phyloP scores from a whole-genome alignment of 2,329 filamentous ascomycete species.

The Pseudogymnoascus sp. region DNA sequence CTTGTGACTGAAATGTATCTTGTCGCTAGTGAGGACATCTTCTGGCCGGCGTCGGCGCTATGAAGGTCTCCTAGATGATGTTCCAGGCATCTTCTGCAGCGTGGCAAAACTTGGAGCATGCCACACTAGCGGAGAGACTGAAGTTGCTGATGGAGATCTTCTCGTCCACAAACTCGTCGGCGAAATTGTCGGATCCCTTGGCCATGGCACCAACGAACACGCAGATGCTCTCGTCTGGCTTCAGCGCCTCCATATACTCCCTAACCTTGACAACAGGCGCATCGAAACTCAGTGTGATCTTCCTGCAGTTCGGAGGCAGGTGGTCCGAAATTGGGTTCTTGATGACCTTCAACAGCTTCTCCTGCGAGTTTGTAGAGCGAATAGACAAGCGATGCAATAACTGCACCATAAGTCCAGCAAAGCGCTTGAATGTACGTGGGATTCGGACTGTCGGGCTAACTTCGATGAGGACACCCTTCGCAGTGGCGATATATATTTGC shows the following conservation, averaged over 20 bases:
- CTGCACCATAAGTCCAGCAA: slow-evolving; percentile 97
- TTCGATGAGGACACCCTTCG: slow-evolving; percentile 94
- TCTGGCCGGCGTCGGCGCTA: slow-evolving; percentile 5
- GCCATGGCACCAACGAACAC: slow-evolving; percentile 99
- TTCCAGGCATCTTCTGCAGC: slow-evolving; percentile 95
- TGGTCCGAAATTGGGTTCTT: slow-evolving; percentile 98
- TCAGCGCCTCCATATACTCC: slow-evolving; percentile 78
- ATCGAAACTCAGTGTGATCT: slow-evolving; percentile 94
- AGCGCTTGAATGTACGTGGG: slow-evolving; percentile 96
- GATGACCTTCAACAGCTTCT: slow-evolving; percentile 95
- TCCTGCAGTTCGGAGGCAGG: slow-evolving; percentile 91
- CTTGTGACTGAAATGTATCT: slow-evolving; percentile 1
- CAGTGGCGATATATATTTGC: slow-evolving; percentile 97
- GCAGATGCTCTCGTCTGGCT: slow-evolving; percentile 83
- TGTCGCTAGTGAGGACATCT: slow-evolving; percentile 7
- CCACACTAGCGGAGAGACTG: slow-evolving; percentile 92
- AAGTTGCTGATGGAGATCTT: slow-evolving; percentile 98
- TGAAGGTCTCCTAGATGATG: slow-evolving; percentile 57
- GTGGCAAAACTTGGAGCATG: slow-evolving; percentile 99
- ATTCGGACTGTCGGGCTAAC: slow-evolving; percentile 98
- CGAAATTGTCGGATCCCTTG: slow-evolving; percentile 92
- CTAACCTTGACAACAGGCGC: slow-evolving; percentile 77
- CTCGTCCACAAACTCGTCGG: slow-evolving; percentile 89
- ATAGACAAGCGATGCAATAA: slow-evolving; percentile 92
- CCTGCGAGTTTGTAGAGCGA: slow-evolving; percentile 90